Base-by-base conservation (phyloP, 441 rosid species). In the Gossypium schwendimanii region DNA sequence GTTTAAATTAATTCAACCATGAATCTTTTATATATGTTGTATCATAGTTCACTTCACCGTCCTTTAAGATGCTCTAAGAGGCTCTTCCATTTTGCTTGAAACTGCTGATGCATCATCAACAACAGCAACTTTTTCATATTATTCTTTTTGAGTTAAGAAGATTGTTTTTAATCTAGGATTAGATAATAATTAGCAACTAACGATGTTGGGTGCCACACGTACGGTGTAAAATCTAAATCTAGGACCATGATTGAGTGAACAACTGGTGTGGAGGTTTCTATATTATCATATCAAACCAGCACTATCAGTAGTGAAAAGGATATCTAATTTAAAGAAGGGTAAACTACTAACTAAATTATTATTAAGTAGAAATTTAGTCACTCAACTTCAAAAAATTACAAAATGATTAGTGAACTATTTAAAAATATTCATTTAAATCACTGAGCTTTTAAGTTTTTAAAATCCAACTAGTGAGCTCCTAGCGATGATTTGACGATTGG, bases 141-240 rank as follows among this genome's bases (percentile, higher is more conserved):
- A 57, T 75, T 73, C 64, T 47, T 65, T 66, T 47, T 66, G 41
- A 47, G 70, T 47, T 66, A 47, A 55, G 3, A 24, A 2, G 54
- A 12, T 21, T 2, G 6, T 6, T 23, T 14, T 45, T 23, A 14
- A 45, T 65, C 47, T 36, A 15, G 18, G 57, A 45, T 21, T 65
- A 33, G 66, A 33, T 36, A 33, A 15, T 7, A 14, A 62, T 63
- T 39, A 20, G 31, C 69, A 11, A 21, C 0, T 63, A 9, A 63
- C 17, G 14, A 20, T 63, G 69, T 20, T 63, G 31, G 52, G 11
- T 21, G 69, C 69, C 53, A 63, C 53, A 63, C 21, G 69, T 20
- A 20, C 33, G 69, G 69, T 41, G 53, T 11, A 63, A 41, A 62
- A 20, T 41, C 69, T 20, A 41, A 63, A 20, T 41, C 28, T 63